These are phyloP conservation scores for Acanthamoeba royreba DNA, from an alignment of 208 protist genomes.

Conservation along the genomic window DNA sequence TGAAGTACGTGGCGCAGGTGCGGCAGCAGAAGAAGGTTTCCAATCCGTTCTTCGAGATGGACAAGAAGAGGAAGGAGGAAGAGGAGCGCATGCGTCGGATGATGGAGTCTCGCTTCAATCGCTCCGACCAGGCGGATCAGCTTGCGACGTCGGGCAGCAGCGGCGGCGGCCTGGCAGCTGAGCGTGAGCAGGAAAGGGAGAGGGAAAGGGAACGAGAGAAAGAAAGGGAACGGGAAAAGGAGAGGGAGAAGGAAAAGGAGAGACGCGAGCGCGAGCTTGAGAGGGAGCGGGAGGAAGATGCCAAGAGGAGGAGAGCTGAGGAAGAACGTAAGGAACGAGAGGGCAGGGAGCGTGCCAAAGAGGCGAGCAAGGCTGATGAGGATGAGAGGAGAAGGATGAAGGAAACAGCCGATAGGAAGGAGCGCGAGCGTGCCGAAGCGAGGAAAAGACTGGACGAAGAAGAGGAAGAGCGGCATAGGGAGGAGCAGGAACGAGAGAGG, in stretches of 20 bases:
- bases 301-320: no score
- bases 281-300: no score
- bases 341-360: no score
- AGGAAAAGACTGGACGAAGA: not conserved
- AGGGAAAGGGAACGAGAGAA: not conserved
- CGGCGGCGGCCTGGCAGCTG: not conserved
- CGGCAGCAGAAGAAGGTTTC: conserved; percentile 14
- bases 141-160: not conserved
- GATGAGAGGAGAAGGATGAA: not conserved
- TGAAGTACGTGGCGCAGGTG: not conserved
- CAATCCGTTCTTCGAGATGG: conserved; percentile 34
- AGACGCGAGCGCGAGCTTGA: not conserved
- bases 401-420: not conserved
- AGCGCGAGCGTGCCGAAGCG: not conserved
- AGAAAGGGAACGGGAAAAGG: not conserved
- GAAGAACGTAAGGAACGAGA: no score
- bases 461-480: not conserved
- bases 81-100: conserved; percentile 14
- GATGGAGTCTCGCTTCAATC: not conserved
- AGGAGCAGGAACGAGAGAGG: not conserved
- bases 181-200: not conserved
- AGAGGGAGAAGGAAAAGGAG: not conserved
- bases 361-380: not conserved
- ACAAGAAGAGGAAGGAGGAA: conserved; percentile 23
- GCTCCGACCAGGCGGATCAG: not conserved